Conservation (phyloP, 352 stramenopile species). For the Globisporangium sylvaticum region DNA sequence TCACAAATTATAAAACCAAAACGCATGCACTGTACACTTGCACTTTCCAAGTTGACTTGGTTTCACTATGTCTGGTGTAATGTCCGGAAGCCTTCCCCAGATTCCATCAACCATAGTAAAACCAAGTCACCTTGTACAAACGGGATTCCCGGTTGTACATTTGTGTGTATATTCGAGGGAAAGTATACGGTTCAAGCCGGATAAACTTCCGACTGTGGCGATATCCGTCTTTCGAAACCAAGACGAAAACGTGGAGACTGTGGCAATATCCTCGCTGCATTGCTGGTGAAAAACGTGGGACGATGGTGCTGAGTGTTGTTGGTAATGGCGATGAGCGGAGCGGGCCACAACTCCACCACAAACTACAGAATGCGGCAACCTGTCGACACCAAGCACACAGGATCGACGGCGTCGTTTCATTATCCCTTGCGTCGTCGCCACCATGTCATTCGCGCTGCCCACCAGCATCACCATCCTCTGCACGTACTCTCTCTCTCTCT, state of each 20-base stretch:
- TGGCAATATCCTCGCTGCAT: background rate
- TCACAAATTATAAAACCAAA: no score
- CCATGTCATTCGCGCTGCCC: background rate
- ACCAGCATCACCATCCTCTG: background rate
- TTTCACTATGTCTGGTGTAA: background rate
- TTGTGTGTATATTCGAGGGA: no score
- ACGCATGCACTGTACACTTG: no score
- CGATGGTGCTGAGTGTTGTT: background rate
- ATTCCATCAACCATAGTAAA: background rate
- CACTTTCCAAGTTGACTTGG: no score
- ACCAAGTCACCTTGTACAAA: background rate
- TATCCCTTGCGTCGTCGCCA: background rate
- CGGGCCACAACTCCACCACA: background rate
- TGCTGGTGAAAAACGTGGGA: background rate
- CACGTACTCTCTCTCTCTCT: no score
- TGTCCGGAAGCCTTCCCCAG: background rate
- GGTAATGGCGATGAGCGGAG: background rate
- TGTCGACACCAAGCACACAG: background rate
- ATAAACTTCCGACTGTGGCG: background rate
- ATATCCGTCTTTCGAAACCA: no score
- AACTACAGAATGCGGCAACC: background rate
- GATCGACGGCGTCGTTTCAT: background rate
- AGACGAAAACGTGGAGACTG: no score
- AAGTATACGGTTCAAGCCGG: background rate
- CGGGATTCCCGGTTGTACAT: background rate